Percentiles rank a stretch among this genome's conserved stretches.
These are phyloP conservation scores for Sporormia fimetaria DNA, from an alignment of 495 filamentous ascomycete genomes.

Conservation along the genomic window DNA sequence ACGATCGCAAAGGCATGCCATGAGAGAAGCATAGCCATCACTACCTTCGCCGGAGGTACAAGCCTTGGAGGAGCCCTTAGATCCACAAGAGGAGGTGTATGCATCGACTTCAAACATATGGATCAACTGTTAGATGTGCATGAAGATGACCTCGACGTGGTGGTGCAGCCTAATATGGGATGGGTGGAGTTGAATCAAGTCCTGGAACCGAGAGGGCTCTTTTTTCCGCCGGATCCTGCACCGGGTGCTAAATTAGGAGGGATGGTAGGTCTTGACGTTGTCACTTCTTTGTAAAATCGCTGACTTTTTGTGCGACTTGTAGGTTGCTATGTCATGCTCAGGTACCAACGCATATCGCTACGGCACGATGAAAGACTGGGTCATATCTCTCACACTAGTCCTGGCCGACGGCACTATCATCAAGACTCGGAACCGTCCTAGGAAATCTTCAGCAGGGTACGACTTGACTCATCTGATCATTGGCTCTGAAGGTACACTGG, in stretches of 20 bases:
- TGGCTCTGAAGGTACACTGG: constrained; percentile 81
- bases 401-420: constrained; percentile 83
- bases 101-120: constrained; percentile 66
- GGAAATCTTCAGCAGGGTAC: constrained; percentile 77
- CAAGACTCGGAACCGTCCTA: constrained; percentile 67
- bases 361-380: constrained; percentile 94
- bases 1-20: constrained; percentile 63
- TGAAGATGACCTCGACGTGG: constrained; percentile 64
- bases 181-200: constrained; percentile 68
- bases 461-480: constrained; percentile 74
- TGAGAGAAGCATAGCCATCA: constrained; percentile 53
- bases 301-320: neutral
- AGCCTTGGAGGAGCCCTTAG: constrained; percentile 65
- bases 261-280: constrained; percentile 64
- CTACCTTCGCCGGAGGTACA: constrained; percentile 62
- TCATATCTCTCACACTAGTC: constrained; percentile 77
- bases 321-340: constrained; percentile 50
- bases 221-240: constrained; percentile 74
- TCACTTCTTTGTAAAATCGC: neutral
- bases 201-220: constrained; percentile 51
- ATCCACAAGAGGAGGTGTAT: constrained; percentile 59
- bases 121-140: constrained; percentile 55
- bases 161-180: constrained; percentile 70
- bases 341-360: constrained; percentile 90
- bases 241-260: constrained; percentile 80